Evolutionary conservation across 306 rosid species (phyloP).

Genomic region (Alnus glutinosa): DNA sequence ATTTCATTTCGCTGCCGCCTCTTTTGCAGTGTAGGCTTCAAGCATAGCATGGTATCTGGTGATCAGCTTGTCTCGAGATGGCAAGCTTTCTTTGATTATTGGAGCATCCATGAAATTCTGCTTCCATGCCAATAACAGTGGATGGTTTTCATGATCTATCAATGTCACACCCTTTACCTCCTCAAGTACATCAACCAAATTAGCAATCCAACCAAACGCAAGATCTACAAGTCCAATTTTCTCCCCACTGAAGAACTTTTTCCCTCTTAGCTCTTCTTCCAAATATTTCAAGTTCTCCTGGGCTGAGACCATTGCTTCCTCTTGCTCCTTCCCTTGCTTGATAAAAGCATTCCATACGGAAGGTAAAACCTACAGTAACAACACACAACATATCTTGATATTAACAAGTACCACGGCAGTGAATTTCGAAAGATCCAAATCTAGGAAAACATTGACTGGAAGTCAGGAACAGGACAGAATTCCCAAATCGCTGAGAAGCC

Average conservation of each 20-base stretch:
- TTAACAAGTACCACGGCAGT: background rate
- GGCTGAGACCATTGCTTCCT: conserved; percentile 20
- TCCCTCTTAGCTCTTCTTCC: conserved; percentile 29
- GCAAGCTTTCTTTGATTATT: conserved; percentile 35
- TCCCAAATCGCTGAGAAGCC: too few relatives aligned
- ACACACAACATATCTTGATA: background rate
- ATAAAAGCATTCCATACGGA: background rate
- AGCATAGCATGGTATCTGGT: conserved; percentile 12
- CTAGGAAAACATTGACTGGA: too few relatives aligned
- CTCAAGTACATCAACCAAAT: background rate
- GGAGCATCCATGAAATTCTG: conserved; percentile 26
- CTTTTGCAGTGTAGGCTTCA: background rate
- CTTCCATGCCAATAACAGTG: conserved; percentile 26
- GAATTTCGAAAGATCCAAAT: background rate
- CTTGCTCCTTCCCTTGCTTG: conserved; percentile 36
- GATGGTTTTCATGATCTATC: conserved; percentile 19
- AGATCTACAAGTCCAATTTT: conserved; percentile 26
- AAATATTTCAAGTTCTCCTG: conserved; percentile 24
- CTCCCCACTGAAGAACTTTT: conserved; percentile 31
- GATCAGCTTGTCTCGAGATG: conserved; percentile 30
- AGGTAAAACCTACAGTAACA: conserved; percentile 6
- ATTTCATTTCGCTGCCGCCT: background rate
- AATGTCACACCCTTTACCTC: conserved; percentile 14
- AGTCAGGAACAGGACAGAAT: too few relatives aligned
- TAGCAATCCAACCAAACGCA: conserved; percentile 34